A percentile compares a stretch with the other conserved stretches of the same genome.
These are phyloP conservation scores for Schwanniomyces yamadae DNA, from an alignment of 805 yeast genomes.

Conservation along the genomic window DNA sequence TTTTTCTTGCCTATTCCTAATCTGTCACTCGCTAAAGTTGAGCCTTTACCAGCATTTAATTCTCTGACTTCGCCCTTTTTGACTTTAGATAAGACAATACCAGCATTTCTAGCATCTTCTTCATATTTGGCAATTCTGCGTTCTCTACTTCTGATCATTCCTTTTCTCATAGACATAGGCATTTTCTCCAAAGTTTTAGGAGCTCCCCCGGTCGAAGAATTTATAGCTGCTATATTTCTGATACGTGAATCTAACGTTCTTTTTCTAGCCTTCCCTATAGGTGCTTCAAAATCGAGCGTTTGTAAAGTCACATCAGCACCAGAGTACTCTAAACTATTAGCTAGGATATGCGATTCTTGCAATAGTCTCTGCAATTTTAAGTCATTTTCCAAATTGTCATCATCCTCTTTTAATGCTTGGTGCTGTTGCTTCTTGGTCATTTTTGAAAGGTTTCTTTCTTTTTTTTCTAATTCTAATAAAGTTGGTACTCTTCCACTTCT, in stretches of 20 bases:
- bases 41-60: constrained; percentile 53
- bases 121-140: constrained; percentile 57
- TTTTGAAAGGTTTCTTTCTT: constrained; percentile 22
- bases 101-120: constrained; percentile 82
- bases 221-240: constrained; percentile 37
- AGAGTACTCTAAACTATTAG: constrained; percentile 43
- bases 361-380: constrained; percentile 69
- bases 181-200: constrained; percentile 61
- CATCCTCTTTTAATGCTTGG: constrained; percentile 38
- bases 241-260: constrained; percentile 63
- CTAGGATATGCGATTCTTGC: constrained; percentile 67
- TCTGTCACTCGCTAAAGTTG: constrained; percentile 48
- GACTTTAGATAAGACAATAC: constrained; percentile 76
- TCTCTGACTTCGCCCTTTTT: constrained; percentile 65
- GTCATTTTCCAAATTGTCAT: constrained; percentile 63
- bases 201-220: constrained; percentile 47
- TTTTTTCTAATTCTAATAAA: constrained; percentile 27
- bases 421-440: constrained; percentile 35
- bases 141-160: constrained; percentile 64
- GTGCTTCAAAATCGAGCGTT: constrained; percentile 59
- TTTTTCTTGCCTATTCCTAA: constrained; percentile 47
- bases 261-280: constrained; percentile 67
- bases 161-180: constrained; percentile 88
- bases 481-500: constrained; percentile 64
- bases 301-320: constrained; percentile 69